A percentile compares a stretch with the other conserved stretches of the same genome.
Evolutionary conservation across 192 early-diverging fungal genomes (phyloP).

Genomic region (Lobulomyces angularis): DNA sequence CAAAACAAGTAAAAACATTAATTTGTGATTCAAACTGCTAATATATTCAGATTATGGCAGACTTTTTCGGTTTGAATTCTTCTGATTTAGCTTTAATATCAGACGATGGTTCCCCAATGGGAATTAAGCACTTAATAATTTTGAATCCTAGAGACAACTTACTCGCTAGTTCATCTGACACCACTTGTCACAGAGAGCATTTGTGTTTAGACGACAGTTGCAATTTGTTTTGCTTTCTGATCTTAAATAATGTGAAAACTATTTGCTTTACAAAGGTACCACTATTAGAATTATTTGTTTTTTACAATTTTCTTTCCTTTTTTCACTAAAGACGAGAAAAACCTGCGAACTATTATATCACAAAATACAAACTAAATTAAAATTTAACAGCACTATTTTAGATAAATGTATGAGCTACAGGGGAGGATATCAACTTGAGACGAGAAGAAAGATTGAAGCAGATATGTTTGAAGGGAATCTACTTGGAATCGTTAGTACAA

Average conservation of each 20-base stretch:
- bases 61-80: constrained; percentile 21
- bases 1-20: no score
- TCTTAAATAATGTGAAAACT: constrained; percentile 5
- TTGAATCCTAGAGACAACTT: neutral
- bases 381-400: constrained; percentile 1
- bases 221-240: constrained; percentile 7
- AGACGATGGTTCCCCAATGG: constrained; percentile 18
- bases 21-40: no score
- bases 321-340: constrained; percentile 39
- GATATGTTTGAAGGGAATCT: constrained; percentile 53
- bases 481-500: constrained; percentile 10
- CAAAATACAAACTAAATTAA: constrained; percentile 18
- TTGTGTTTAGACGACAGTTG: constrained; percentile 10
- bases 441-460: constrained; percentile 58
- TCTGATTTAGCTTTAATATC: constrained; percentile 8
- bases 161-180: neutral
- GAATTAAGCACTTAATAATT: constrained; percentile 15
- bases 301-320: neutral
- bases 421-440: constrained; percentile 57
- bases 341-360: constrained; percentile 35
- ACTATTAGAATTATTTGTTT: neutral
- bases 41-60: no score
- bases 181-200: constrained; percentile 3
- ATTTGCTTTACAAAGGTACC: constrained; percentile 27
- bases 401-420: constrained; percentile 53